Conservation (phyloP, 2,329 filamentous ascomycete species). For the Trichoderma simmonsii region DNA sequence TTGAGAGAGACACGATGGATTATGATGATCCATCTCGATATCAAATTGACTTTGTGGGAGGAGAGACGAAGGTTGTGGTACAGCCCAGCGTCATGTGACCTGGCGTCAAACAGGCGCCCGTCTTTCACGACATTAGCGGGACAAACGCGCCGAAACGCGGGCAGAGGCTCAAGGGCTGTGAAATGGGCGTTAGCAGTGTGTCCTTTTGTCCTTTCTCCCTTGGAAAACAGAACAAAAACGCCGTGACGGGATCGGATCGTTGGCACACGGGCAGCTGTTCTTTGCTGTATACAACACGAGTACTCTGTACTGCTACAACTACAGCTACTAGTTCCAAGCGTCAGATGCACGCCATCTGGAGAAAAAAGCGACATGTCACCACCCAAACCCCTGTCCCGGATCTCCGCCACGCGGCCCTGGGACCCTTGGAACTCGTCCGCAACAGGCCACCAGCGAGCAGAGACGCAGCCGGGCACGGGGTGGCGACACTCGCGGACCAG, state of each 20-base stretch:
- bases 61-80: background rate
- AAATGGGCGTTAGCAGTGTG: background rate
- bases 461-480: constrained; percentile 59
- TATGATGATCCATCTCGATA: background rate
- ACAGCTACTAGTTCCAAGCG: background rate
- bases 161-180: background rate
- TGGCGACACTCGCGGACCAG: constrained; percentile 69
- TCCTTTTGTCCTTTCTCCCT: background rate
- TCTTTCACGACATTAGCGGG: constrained; percentile 20
- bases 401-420: constrained; percentile 48
- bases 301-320: background rate
- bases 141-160: constrained; percentile 20
- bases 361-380: constrained; percentile 16
- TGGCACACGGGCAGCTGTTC: background rate
- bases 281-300: background rate
- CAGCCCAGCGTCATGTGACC: constrained; percentile 27
- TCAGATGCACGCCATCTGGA: background rate
- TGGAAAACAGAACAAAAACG: background rate
- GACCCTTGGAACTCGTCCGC: constrained; percentile 72
- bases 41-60: background rate
- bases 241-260: background rate
- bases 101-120: constrained; percentile 24
- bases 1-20: background rate
- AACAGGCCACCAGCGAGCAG: constrained; percentile 75
- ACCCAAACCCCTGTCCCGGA: constrained; percentile 27